phyloP scores from a whole-genome alignment of 2,329 filamentous ascomycete species.

The Fusarium nurragi region DNA sequence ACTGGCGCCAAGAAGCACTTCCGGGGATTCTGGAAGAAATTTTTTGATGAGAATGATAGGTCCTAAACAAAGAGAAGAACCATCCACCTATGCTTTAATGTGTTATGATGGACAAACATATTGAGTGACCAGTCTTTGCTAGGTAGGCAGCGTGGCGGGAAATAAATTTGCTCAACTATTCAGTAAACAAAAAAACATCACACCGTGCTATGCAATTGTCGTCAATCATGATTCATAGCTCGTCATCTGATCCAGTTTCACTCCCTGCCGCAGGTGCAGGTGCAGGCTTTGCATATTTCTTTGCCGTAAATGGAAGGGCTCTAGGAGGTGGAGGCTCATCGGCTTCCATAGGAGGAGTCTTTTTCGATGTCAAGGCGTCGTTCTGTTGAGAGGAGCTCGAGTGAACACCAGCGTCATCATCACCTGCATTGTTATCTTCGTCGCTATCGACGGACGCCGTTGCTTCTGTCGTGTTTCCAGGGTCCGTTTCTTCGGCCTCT shows the following conservation, averaged over 20 bases:
- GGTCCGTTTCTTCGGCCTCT: slow-evolving; percentile 53
- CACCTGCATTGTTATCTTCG: slow-evolving; percentile 51
- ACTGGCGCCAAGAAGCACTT: slow-evolving; percentile 69
- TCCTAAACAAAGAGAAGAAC: slow-evolving; percentile 34
- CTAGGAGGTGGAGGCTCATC: slow-evolving; percentile 52
- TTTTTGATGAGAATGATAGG: slow-evolving; percentile 62
- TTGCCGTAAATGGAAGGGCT: slow-evolving; percentile 57
- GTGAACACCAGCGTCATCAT: slow-evolving; percentile 45
- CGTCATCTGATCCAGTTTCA: slow-evolving; percentile 67
- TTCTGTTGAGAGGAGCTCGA: slow-evolving; percentile 8
- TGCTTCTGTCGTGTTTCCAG: slow-evolving; percentile 53
- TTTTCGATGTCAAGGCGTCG: slow-evolving; percentile 2
- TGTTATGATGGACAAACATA: background rate
- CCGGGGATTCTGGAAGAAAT: slow-evolving; percentile 66
- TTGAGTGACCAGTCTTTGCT: background rate
- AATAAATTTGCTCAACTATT: background rate
- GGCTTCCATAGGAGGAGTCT: slow-evolving; percentile 24
- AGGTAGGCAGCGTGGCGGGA: background rate
- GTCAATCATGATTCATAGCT: slow-evolving; percentile 53
- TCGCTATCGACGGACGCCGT: slow-evolving; percentile 57
- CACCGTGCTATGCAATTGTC: background rate
- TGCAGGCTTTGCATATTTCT: slow-evolving; percentile 46
- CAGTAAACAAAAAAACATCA: background rate
- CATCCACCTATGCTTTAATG: background rate
- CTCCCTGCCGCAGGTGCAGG: slow-evolving; percentile 48